A percentile compares a stretch with the other conserved stretches of the same genome.
phyloP scores from a whole-genome alignment of 1,284 basidiomycete genomes.

The Mycena citricolor region DNA sequence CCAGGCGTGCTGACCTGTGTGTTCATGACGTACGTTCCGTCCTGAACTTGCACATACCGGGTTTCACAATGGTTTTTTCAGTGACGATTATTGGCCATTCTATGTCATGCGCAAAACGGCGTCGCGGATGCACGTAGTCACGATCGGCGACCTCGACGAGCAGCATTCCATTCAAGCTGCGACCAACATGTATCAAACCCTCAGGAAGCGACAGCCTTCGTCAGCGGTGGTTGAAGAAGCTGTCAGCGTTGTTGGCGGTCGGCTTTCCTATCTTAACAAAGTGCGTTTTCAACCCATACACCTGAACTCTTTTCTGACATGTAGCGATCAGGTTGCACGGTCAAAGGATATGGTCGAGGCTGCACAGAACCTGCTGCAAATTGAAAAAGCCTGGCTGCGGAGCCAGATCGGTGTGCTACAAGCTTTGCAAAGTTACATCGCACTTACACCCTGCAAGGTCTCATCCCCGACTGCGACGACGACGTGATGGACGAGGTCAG shows the following conservation, averaged over 20 bases:
- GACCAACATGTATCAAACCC: constrained; percentile 49
- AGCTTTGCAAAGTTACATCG: background rate
- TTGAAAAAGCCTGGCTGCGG: constrained; percentile 79
- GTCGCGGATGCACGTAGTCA: constrained; percentile 73
- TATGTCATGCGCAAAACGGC: constrained; percentile 68
- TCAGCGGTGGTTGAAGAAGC: constrained; percentile 47
- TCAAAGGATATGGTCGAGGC: constrained; percentile 61
- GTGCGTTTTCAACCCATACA: constrained; percentile 29
- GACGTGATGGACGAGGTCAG: constrained; percentile 82
- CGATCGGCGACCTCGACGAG: constrained; percentile 68
- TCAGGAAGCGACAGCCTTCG: constrained; percentile 27
- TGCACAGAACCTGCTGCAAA: constrained; percentile 59
- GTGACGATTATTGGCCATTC: constrained; percentile 83
- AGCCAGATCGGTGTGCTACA: constrained; percentile 68
- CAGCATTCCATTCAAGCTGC: constrained; percentile 65
- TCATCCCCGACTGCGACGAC: constrained; percentile 76
- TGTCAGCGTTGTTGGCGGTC: constrained; percentile 69
- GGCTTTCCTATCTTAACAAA: constrained; percentile 74
- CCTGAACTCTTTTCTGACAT: background rate
- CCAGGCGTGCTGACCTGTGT: constrained; percentile 76
- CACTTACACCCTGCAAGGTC: constrained; percentile 34
- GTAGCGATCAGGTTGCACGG: constrained; percentile 42
- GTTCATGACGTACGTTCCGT: constrained; percentile 64
- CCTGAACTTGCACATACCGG: constrained; percentile 6
- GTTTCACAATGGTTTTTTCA: constrained; percentile 24